Percentiles rank a stretch among this genome's conserved stretches.
Conservation (phyloP, 768 basidiomycete genomes). For the Boletus sp. region DNA sequence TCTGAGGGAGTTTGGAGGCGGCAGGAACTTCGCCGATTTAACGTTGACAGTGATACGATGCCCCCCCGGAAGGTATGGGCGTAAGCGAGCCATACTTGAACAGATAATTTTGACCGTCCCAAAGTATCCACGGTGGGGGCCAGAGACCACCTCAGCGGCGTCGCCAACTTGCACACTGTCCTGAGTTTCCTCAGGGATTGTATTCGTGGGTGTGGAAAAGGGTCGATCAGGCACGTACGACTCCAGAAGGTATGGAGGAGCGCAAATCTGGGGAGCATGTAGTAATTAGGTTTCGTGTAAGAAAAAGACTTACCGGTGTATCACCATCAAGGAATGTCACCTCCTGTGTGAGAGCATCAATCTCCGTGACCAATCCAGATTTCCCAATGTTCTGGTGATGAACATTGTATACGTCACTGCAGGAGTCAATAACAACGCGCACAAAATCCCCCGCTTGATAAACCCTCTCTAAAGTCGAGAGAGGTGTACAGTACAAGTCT, state of each 20-base stretch:
- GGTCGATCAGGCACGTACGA: background rate
- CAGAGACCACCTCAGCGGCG: background rate
- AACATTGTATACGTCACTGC: background rate
- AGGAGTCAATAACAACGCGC: background rate
- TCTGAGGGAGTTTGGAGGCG: background rate
- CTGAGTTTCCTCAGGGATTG: background rate
- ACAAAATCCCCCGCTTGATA: background rate
- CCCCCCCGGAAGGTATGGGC: background rate
- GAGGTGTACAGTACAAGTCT: background rate
- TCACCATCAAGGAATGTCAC: background rate
- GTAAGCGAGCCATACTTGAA: background rate
- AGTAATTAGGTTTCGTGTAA: background rate
- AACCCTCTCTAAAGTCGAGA: background rate
- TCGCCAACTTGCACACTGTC: background rate
- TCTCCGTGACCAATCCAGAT: background rate
- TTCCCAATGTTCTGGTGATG: background rate
- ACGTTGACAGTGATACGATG: background rate
- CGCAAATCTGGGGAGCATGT: background rate
- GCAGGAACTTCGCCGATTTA: background rate
- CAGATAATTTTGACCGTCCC: background rate
- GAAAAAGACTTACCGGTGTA: background rate
- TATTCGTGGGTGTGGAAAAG: background rate
- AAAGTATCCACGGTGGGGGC: background rate
- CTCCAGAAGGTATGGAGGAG: background rate
- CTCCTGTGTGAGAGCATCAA: background rate